Evolutionary conservation across 306 rosid species (phyloP).

Genomic region (Cucurbita ficifolia): DNA sequence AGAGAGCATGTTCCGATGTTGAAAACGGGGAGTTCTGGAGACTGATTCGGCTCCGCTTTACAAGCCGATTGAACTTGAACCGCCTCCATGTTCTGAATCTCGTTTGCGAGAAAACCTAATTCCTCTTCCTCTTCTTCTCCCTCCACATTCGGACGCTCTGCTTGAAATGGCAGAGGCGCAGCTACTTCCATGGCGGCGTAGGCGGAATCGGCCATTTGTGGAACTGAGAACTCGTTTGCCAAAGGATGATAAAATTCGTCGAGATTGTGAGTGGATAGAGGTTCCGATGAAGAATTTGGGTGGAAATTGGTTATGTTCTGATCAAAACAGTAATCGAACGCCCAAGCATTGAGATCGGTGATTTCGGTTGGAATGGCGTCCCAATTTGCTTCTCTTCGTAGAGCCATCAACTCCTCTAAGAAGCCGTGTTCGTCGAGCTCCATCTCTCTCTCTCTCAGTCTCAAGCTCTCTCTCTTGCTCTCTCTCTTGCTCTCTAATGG

Average conservation of each 20-base stretch:
- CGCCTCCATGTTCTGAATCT: conserved; percentile 32
- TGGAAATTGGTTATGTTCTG: conserved; percentile 28
- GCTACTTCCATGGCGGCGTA: background rate
- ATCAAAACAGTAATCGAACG: conserved; percentile 32
- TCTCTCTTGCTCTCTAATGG: background rate
- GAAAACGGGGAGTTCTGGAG: conserved; percentile 45
- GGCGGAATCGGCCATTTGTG: background rate
- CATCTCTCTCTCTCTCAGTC: conserved; percentile 3
- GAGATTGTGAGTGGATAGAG: conserved; percentile 9
- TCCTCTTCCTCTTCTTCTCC: background rate
- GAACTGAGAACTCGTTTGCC: background rate
- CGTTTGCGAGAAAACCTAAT: conserved; percentile 11
- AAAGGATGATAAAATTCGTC: conserved; percentile 5
- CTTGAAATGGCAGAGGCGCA: background rate
- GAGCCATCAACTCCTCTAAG: conserved; percentile 22
- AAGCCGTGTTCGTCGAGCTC: conserved; percentile 1
- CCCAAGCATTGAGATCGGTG: conserved; percentile 29
- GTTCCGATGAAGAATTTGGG: conserved; percentile 28
- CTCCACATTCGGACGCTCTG: background rate
- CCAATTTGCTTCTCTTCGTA: conserved; percentile 51
- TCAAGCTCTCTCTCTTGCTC: background rate
- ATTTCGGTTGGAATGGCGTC: conserved; percentile 40
- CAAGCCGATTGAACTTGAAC: conserved; percentile 17
- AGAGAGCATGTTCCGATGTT: conserved; percentile 26
- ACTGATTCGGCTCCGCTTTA: conserved; percentile 49